Percentiles rank a stretch among this genome's conserved stretches.
Evolutionary conservation across 768 basidiomycete genomes (phyloP).

Genomic region (Chalciporus piperatus): DNA sequence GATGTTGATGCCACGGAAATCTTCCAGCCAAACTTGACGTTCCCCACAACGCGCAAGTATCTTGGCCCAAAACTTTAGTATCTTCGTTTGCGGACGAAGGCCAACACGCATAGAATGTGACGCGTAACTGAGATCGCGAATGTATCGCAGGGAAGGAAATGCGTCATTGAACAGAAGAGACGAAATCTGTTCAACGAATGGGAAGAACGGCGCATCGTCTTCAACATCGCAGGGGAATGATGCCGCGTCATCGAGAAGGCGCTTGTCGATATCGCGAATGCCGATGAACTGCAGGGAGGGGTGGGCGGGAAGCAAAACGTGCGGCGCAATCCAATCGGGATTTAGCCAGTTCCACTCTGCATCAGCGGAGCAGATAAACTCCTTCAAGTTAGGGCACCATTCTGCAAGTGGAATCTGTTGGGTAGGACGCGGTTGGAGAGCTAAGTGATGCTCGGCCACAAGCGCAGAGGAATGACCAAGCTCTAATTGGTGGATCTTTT

Average conservation of each 20-base stretch:
- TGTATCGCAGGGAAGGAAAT: constrained; percentile 58
- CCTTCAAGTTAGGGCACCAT: constrained; percentile 66
- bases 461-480: constrained; percentile 68
- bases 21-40: constrained; percentile 62
- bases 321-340: constrained; percentile 81
- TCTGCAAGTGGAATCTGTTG: constrained; percentile 51
- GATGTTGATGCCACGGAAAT: constrained; percentile 59
- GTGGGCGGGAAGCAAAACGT: constrained; percentile 65
- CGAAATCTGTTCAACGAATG: constrained; percentile 62
- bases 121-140: constrained; percentile 63
- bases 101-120: constrained; percentile 52
- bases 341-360: constrained; percentile 80
- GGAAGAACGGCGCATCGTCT: constrained; percentile 56
- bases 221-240: constrained; percentile 32
- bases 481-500: constrained; percentile 60
- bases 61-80: constrained; percentile 48
- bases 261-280: constrained; percentile 66
- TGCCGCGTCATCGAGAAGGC: constrained; percentile 46
- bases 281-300: constrained; percentile 63
- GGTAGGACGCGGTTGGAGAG: constrained; percentile 38
- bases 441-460: constrained; percentile 66
- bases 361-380: constrained; percentile 74
- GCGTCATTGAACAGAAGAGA: constrained; percentile 55
- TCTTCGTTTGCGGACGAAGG: constrained; percentile 31
- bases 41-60: constrained; percentile 50